These are phyloP conservation scores for Rhododendron griersonianum DNA, from an alignment of 148 eudicot species.

Conservation along the genomic window DNA sequence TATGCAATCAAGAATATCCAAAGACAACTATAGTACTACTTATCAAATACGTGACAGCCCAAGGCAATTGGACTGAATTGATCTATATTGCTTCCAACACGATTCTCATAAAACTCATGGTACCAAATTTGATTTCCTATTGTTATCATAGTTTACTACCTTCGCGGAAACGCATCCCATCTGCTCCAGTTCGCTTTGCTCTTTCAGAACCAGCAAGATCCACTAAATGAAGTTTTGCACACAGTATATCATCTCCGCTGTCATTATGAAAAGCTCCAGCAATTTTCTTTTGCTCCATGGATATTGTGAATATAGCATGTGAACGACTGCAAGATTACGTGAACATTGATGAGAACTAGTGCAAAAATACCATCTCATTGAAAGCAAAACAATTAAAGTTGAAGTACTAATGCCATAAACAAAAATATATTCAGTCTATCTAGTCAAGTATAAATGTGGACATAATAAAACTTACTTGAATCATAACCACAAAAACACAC, in stretches of 20 bases:
- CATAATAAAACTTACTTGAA: background rate
- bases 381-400: background rate
- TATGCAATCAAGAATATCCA: background rate
- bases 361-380: background rate
- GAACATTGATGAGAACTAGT: background rate
- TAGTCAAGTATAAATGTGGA: background rate
- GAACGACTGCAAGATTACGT: slow-evolving; percentile 61
- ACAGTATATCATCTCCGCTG: slow-evolving; percentile 60
- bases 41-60: slow-evolving; percentile 5
- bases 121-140: background rate
- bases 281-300: slow-evolving; percentile 82
- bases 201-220: slow-evolving; percentile 99
- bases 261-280: slow-evolving; percentile 39
- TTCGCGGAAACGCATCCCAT: slow-evolving; percentile 87
- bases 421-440: background rate
- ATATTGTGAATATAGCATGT: slow-evolving; percentile 93
- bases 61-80: background rate
- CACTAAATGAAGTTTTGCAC: slow-evolving; percentile 87
- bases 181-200: slow-evolving; percentile 96
- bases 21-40: background rate
- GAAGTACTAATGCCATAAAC: background rate
- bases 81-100: background rate
- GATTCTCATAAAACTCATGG: background rate
- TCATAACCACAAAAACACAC: background rate
- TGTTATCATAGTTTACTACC: slow-evolving; percentile 32